phyloP scores from a whole-genome alignment of 78 protist genomes.

The Cavenderia fasciculata region DNA sequence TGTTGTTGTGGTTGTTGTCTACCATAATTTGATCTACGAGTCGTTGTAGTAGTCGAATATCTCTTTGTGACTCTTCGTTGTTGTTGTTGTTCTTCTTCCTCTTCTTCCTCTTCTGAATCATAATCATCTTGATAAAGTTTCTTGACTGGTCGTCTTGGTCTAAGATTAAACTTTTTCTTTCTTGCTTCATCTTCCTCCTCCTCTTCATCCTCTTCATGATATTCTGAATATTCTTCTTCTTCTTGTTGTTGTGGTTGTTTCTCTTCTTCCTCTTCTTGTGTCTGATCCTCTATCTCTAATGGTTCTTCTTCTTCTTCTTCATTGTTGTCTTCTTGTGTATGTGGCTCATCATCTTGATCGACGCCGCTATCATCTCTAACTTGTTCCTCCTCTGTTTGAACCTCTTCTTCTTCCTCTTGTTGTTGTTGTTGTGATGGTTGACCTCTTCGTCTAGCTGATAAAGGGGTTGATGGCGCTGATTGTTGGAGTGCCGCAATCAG shows the following conservation, averaged over 20 bases:
- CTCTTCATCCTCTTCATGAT: conserved; percentile 14
- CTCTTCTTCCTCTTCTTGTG: conserved; percentile 1
- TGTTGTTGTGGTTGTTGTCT: not conserved
- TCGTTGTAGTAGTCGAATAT: not conserved
- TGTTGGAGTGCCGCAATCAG: too few species aligned
- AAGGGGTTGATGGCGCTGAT: too few species aligned
- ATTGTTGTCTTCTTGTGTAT: too few species aligned
- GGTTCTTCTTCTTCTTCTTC: not conserved
- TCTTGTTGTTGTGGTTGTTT: conserved; percentile 1
- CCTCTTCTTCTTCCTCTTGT: not conserved
- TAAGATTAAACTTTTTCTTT: not conserved
- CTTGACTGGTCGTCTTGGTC: conserved; percentile 33
- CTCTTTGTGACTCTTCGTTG: not conserved
- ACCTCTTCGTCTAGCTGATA: too few species aligned
- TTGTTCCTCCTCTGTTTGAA: not conserved
- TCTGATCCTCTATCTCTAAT: not conserved
- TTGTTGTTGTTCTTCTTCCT: not conserved
- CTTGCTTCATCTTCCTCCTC: not conserved
- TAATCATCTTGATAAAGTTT: not conserved
- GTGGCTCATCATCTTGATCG: too few species aligned
- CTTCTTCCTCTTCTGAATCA: conserved; percentile 27
- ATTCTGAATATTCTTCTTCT: conserved; percentile 11
- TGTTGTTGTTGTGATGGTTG: not conserved
- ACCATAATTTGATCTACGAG: not conserved
- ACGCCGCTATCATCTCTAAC: too few species aligned